These are phyloP conservation scores for Paramecium biaurelia DNA, from an alignment of 73 alveolate species.

Conservation along the genomic window DNA sequence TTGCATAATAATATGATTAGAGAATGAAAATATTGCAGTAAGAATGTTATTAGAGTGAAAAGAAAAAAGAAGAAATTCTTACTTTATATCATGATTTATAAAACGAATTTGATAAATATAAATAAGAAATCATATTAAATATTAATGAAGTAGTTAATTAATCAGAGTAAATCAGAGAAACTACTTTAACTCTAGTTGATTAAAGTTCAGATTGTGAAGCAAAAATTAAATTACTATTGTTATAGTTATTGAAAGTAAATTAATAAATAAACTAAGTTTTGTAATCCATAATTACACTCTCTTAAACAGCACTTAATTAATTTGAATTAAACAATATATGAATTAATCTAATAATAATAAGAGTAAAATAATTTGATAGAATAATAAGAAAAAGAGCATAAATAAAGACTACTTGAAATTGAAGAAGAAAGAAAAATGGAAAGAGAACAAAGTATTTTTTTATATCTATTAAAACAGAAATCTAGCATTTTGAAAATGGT, in stretches of 20 bases:
- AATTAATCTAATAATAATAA: neutral
- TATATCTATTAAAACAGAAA: neutral
- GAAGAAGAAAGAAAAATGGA: conserved; percentile 38
- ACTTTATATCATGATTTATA: neutral
- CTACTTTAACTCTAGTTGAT: neutral
- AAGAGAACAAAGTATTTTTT: neutral
- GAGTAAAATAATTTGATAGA: neutral
- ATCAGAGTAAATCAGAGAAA: conserved; percentile 36
- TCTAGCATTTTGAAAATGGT: conserved; percentile 49
- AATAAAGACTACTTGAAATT: neutral
- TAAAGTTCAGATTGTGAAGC: conserved; percentile 16
- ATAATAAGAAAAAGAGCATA: neutral
- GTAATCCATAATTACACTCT: neutral
- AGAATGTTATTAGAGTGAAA: neutral
- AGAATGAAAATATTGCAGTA: neutral
- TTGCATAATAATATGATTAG: conserved; percentile 37
- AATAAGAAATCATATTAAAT: neutral
- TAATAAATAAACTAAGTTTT: neutral
- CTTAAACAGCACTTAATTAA: neutral
- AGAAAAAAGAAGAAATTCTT: neutral
- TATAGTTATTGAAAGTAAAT: conserved; percentile 3
- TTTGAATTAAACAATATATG: conserved; percentile 19
- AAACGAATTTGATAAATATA: neutral
- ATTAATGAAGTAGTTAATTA: neutral
- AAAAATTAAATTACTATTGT: neutral